Conservation (phyloP, 495 filamentous ascomycete genomes). For the Pyrenopolyporus hunteri region DNA sequence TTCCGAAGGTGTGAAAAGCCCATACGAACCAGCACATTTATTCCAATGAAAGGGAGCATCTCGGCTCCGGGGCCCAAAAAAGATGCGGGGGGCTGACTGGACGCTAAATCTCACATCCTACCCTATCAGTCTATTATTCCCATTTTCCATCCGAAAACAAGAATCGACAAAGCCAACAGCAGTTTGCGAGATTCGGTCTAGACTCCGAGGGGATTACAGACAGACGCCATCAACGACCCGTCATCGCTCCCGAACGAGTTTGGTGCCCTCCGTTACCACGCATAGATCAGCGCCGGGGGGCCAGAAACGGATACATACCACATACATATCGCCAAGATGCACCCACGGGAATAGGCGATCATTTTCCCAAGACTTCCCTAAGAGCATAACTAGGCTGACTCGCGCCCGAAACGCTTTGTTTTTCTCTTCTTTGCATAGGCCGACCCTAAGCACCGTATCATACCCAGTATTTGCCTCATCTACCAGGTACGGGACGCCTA, state of each 20-base stretch:
- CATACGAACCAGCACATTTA: too few species aligned
- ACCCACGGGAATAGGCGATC: constrained; percentile 12
- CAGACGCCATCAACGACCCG: constrained; percentile 24
- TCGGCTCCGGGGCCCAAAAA: constrained; percentile 22
- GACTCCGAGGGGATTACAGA: constrained; percentile 29
- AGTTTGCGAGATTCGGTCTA: constrained; percentile 15
- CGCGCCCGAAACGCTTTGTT: constrained; percentile 21
- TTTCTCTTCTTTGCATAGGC: too few species aligned
- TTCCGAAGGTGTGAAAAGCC: background rate
- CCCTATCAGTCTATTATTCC: too few species aligned
- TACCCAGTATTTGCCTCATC: too few species aligned
- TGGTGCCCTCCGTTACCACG: constrained; percentile 29
- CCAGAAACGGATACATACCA: constrained; percentile 8
- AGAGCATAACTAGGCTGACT: background rate
- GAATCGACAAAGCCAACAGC: constrained; percentile 2
- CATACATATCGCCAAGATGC: constrained; percentile 31
- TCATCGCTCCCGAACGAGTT: constrained; percentile 30
- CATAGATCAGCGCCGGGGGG: constrained; percentile 33
- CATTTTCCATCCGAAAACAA: background rate
- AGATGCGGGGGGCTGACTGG: too few species aligned
- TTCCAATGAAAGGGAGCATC: too few species aligned
- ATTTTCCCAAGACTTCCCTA: background rate
- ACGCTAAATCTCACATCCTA: constrained; percentile 7
- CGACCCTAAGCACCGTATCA: too few species aligned
- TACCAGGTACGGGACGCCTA: too few species aligned